Conservation (phyloP, 1,284 basidiomycete genomes). For the Gastroboletus turbinatus region DNA sequence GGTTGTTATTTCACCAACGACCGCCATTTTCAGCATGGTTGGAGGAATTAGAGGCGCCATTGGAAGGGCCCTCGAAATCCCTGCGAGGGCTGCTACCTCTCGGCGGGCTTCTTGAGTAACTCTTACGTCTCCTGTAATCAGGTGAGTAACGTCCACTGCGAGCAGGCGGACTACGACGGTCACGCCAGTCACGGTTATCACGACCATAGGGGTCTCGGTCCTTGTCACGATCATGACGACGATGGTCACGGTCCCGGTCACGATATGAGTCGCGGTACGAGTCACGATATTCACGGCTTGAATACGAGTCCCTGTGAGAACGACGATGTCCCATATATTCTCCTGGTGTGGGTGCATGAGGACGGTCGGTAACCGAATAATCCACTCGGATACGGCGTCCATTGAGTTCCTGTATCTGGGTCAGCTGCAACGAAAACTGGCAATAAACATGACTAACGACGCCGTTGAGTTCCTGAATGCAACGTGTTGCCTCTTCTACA, state of each 20-base stretch:
- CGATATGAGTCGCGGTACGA: conserved; percentile 51
- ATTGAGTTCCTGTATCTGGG: conserved; percentile 73
- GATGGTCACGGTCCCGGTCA: conserved; percentile 50
- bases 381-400: conserved; percentile 96
- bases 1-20: conserved; percentile 46
- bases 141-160: conserved; percentile 67
- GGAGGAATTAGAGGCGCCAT: conserved; percentile 34
- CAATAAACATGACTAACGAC: conserved; percentile 56
- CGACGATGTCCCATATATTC: conserved; percentile 96
- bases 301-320: conserved; percentile 54
- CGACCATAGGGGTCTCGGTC: conserved; percentile 60
- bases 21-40: conserved; percentile 37
- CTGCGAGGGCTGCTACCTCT: conserved; percentile 70
- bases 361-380: conserved; percentile 90
- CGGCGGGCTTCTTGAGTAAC: conserved; percentile 77
- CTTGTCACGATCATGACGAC: conserved; percentile 51
- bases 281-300: conserved; percentile 45
- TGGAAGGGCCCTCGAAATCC: conserved; percentile 47
- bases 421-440: conserved; percentile 14
- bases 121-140: conserved; percentile 69
- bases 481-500: conserved; percentile 83
- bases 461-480: conserved; percentile 91
- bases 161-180: conserved; percentile 67
- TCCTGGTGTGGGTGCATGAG: conserved; percentile 95
- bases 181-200: conserved; percentile 57